phyloP scores from a whole-genome alignment of 1,284 basidiomycete genomes.

The Ganoderma leucocontextum region DNA sequence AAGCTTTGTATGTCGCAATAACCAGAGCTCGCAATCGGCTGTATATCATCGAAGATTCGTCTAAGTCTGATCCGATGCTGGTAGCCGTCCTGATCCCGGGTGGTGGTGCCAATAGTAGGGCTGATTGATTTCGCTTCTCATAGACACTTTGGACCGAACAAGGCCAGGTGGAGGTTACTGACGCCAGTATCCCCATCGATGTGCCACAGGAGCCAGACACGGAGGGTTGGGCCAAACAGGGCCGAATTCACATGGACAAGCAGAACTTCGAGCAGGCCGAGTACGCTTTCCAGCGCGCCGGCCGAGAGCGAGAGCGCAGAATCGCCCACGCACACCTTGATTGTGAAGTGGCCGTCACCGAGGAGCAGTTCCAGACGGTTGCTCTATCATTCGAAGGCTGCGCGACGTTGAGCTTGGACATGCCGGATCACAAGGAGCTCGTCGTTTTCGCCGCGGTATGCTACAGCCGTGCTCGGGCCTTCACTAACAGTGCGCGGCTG shows the following conservation, averaged over 20 bases:
- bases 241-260: constrained; percentile 57
- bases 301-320: constrained; percentile 48
- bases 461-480: constrained; percentile 41
- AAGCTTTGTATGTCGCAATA: constrained; percentile 73
- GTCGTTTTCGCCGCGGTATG: constrained; percentile 32
- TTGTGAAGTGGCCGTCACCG: constrained; percentile 55
- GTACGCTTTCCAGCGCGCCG: constrained; percentile 66
- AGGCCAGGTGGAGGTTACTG: neutral
- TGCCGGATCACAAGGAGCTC: neutral
- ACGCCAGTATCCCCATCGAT: neutral
- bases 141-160: neutral
- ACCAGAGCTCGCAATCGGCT: constrained; percentile 72
- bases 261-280: constrained; percentile 64
- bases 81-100: constrained; percentile 43
- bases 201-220: constrained; percentile 42
- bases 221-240: constrained; percentile 61
- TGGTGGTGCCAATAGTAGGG: neutral
- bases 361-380: constrained; percentile 53
- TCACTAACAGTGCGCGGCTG: constrained; percentile 53
- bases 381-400: constrained; percentile 35
- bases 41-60: constrained; percentile 70
- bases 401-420: neutral
- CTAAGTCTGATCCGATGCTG: constrained; percentile 62
- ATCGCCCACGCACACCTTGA: constrained; percentile 54
- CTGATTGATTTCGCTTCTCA: neutral